Evolutionary conservation across 2,329 filamentous ascomycete genomes (phyloP), one percentile per base, ranked within the genome.

Genomic region (Pyrenophora teres): DNA sequence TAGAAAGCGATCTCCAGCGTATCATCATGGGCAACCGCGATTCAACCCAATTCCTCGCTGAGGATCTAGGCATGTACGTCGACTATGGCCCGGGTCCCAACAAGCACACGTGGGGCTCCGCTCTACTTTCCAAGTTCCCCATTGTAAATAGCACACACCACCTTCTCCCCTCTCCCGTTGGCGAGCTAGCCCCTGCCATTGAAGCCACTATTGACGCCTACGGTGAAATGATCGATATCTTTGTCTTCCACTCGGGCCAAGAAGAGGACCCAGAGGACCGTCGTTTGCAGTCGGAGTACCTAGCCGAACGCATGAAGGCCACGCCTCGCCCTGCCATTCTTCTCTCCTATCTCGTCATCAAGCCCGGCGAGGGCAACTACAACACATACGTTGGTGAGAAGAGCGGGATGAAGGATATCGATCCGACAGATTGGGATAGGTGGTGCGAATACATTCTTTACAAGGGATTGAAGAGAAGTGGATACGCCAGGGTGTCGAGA

Each of bases 21-120:
- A 96, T 99, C 77, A 99, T 99, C 79, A 99, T 97, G 94, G 94
- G 94, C 68, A 99, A 97, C 77, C 89, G 94, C 61, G 94, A 99
- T 72, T 89, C 90, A 7, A 97, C 94, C 1, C 94, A 97, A 71
- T 95, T 90, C 76, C 83, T 99, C 7, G 92, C 94, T 16, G 93
- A 97, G 72, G 92, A 99, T 62, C 83, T 99, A 9, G 94, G 94
- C 64, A 99, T 99, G 94, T 99, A 97, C 69, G 92, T 95, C 42
- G 94, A 99, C 77, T 97, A 92, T 68, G 94, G 94, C 48, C 94
- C 94, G 25, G 94, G 94, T 2, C 94, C 94, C 6, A 96, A 99
- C 82, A 99, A 97, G 78, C 94, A 99, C 78, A 99, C 94, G 0
- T 99, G 94, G 94, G 94, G 94, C 44, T 85, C 88, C 8, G 94